Percentiles rank a stretch among this genome's conserved stretches.
Evolutionary conservation across 2,329 filamentous ascomycete species (phyloP).

Genomic region (Neophaeococcomyces aloes): DNA sequence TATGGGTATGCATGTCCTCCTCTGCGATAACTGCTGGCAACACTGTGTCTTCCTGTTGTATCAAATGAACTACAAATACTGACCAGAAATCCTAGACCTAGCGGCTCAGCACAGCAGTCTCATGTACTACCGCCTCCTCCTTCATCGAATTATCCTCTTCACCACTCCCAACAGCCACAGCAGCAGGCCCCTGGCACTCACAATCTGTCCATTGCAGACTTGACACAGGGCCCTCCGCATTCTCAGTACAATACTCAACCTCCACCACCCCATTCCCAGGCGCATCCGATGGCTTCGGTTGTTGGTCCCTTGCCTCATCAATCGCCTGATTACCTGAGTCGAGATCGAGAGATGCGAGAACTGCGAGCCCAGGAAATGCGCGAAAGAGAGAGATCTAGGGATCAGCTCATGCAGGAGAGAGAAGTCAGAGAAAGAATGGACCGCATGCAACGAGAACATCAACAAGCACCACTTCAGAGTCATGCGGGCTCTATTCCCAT

Average conservation of each 20-base stretch:
- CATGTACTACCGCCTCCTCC: constrained; percentile 22
- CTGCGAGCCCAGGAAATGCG: constrained; percentile 47
- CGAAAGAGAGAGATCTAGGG: constrained; percentile 33
- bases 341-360: constrained; percentile 33
- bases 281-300: constrained; percentile 14
- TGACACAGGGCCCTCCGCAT: constrained; percentile 34
- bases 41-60: not conserved
- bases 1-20: constrained; percentile 31
- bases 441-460: constrained; percentile 45
- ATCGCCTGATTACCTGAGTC: constrained; percentile 20
- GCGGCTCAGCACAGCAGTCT: constrained; percentile 30
- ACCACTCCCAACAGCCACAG: constrained; percentile 22
- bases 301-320: constrained; percentile 18
- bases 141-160: constrained; percentile 11
- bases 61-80: not conserved
- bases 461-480: constrained; percentile 68
- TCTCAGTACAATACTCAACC: constrained; percentile 34
- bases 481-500: constrained; percentile 80
- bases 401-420: constrained; percentile 37
- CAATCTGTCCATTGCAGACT: constrained; percentile 37
- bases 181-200: constrained; percentile 32
- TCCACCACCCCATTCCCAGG: constrained; percentile 17
- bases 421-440: constrained; percentile 37
- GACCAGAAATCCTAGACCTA: constrained; percentile 9
- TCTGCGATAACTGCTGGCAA: not conserved